Evolutionary conservation across 2,329 filamentous ascomycete species (phyloP).

Genomic region (Penicillium hesseltinei): DNA sequence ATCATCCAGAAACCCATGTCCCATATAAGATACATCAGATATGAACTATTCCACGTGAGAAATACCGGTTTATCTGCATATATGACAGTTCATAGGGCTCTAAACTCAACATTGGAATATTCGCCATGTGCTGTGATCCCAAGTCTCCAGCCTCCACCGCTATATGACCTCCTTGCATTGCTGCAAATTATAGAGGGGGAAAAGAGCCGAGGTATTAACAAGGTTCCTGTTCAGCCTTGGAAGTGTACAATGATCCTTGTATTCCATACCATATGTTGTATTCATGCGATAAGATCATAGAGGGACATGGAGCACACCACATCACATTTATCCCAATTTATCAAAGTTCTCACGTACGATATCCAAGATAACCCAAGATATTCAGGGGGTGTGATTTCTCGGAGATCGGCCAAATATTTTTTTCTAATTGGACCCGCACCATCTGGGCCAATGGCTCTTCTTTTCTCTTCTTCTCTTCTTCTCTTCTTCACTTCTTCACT

Average conservation of each 20-base stretch:
- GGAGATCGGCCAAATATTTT: not conserved
- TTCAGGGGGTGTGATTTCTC: no score
- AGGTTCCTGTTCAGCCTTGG: not conserved
- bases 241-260: not conserved
- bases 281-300: not conserved
- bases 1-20: not conserved
- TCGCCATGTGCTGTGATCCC: slow-evolving; percentile 5
- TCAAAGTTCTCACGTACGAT: no score
- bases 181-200: not conserved
- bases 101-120: not conserved
- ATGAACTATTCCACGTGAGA: not conserved
- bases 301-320: not conserved
- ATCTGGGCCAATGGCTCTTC: no score
- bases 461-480: no score
- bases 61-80: not conserved
- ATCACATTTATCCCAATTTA: not conserved
- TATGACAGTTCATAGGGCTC: not conserved
- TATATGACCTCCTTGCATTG: slow-evolving; percentile 12
- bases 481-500: not conserved
- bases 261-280: not conserved
- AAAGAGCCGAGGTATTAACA: not conserved
- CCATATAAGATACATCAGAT: not conserved
- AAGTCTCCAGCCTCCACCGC: slow-evolving; percentile 5
- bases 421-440: not conserved
- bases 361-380: no score